Conservation (phyloP, 352 stramenopile species). For the Globisporangium heterothallicum region DNA sequence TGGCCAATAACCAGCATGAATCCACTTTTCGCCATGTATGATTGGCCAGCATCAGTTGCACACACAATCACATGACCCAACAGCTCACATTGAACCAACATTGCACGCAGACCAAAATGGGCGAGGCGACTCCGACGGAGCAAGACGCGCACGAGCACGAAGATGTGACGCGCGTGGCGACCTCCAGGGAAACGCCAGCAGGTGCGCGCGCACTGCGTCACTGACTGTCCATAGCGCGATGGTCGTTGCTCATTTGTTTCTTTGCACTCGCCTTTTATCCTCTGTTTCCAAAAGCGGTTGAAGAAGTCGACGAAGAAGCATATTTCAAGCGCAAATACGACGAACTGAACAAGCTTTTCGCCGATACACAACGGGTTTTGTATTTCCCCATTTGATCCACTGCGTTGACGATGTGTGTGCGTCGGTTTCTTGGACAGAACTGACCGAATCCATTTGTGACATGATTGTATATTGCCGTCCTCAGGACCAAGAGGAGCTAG, state of each 20-base stretch:
- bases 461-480: not conserved
- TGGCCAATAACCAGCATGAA: no score
- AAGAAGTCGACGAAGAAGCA: not conserved
- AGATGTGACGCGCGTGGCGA: not conserved
- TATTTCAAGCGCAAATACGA: slow-evolving; percentile 16
- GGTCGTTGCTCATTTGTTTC: not conserved
- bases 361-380: slow-evolving; percentile 19
- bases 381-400: not conserved
- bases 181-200: not conserved
- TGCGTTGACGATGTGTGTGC: not conserved
- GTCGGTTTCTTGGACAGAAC: not conserved
- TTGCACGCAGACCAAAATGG: no score
- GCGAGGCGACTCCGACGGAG: no score
- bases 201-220: not conserved
- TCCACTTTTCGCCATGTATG: no score
- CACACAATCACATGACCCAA: no score
- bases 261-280: not conserved
- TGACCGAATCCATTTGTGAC: not conserved
- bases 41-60: no score
- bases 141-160: not conserved
- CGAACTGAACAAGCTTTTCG: slow-evolving; percentile 15
- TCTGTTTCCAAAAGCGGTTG: not conserved
- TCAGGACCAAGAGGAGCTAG: slow-evolving; percentile 24
- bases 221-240: not conserved
- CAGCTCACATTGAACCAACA: no score